Percentiles rank a stretch among this genome's conserved stretches.
phyloP scores from a whole-genome alignment of 2,329 filamentous ascomycete species.

The Camillea tinctor region DNA sequence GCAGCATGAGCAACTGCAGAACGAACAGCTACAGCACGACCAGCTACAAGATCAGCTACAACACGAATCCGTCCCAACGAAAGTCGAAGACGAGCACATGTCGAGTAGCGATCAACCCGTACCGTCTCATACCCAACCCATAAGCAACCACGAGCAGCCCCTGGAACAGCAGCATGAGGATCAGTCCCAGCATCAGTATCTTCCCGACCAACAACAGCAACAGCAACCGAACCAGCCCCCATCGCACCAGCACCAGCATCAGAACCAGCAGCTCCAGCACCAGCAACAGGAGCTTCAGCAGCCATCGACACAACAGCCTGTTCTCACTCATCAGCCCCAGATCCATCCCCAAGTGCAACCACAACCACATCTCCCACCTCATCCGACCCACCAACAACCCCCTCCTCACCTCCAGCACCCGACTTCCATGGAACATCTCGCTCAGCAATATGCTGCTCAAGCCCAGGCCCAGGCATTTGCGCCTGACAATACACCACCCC shows the following conservation, averaged over 20 bases:
- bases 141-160: background rate
- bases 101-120: conserved; percentile 12
- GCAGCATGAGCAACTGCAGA: conserved; percentile 11
- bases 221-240: too few species aligned
- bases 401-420: conserved; percentile 20
- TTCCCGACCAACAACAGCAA: conserved; percentile 18
- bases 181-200: conserved; percentile 14
- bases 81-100: conserved; percentile 12
- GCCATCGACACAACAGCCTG: conserved; percentile 31
- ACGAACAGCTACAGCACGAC: conserved; percentile 10
- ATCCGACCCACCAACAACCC: conserved; percentile 10
- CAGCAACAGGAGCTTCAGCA: conserved; percentile 34
- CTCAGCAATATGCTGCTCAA: conserved; percentile 41
- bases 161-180: conserved; percentile 23
- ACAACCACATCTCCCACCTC: conserved; percentile 39
- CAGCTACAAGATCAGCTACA: conserved; percentile 21
- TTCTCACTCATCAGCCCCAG: conserved; percentile 24
- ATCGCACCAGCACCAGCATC: conserved; percentile 32
- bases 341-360: conserved; percentile 33
- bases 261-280: conserved; percentile 23
- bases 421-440: conserved; percentile 21
- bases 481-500: conserved; percentile 62
- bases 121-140: conserved; percentile 17
- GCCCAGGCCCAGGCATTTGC: conserved; percentile 35
- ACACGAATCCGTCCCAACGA: conserved; percentile 15